Base-by-base conservation (phyloP, 2,329 filamentous ascomycete species). In the Aureobasidium sp. region DNA sequence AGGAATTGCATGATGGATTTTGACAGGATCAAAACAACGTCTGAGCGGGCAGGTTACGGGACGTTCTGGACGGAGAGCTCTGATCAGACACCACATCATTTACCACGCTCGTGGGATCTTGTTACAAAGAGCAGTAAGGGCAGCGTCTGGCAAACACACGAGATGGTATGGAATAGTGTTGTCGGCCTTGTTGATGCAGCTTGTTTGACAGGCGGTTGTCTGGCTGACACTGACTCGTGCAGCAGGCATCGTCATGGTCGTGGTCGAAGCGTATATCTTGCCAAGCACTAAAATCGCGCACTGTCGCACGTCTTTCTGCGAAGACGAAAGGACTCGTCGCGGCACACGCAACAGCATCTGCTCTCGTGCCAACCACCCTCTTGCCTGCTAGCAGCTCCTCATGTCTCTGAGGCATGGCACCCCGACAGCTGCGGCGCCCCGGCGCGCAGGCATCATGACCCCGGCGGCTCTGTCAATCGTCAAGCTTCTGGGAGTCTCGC, bases 401-500 rank as follows among this genome's bases (percentile, higher is more conserved):
- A 64, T 64, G 63, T 64, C 63, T 62, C 55, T 62, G 57, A 29
- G 45, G 49, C 44, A 62, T 64, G 63, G 58, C 55, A 45, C 53
- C n/a, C 47, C 61, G 16, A 34, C 41, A 49, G 48, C 61, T 49
- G 51, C 41, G 30, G 41, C 48, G 59, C 49, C 48, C 21, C 32
- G 48, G 25, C 59, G 59, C 25, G 39, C 49, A 29, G 63, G 63
- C 32, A 41, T 62, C 59, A 42, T 61, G 41, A 61, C 63, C 41
- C 64, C 64, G 39, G 64, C 60, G 32, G 45, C 60, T 34, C 58
- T 64, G 42, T 63, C 62, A 14, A 44, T 65, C 44, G 59, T 64
- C 58, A 65, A 65, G 64, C 60, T 65, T 30, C 64, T 65, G 4
- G 59, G 53, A 30, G 62, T 61, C n/a, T 55, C 62, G n/a, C 63